phyloP scores from a whole-genome alignment of 2,329 filamentous ascomycete species.

The Sarocladiaceae sp. region DNA sequence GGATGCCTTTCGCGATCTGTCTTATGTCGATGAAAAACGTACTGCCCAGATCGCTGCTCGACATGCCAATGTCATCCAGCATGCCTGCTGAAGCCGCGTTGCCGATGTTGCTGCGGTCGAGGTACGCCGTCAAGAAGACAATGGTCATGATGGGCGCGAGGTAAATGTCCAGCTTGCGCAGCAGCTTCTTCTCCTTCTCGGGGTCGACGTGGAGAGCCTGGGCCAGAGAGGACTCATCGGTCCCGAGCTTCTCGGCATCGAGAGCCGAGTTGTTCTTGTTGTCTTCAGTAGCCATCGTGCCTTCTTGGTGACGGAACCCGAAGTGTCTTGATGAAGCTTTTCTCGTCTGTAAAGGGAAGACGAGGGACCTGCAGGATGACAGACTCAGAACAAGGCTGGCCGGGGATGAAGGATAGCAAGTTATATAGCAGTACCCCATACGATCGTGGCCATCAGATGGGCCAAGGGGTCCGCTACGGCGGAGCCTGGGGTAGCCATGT shows the following conservation, averaged over 20 bases:
- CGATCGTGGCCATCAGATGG: not conserved
- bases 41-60: conserved; percentile 24
- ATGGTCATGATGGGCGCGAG: conserved; percentile 27
- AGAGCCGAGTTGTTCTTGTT: not conserved
- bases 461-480: not conserved
- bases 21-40: conserved; percentile 1
- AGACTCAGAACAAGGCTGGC: too few relatives aligned
- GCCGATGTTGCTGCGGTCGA: conserved; percentile 18
- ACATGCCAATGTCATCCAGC: conserved; percentile 30
- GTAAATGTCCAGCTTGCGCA: conserved; percentile 24
- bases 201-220: conserved; percentile 11
- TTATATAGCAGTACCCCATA: conserved; percentile 2
- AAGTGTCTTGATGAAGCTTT: not conserved
- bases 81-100: conserved; percentile 18
- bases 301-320: not conserved
- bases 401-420: not conserved
- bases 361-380: not conserved
- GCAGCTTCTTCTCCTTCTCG: conserved; percentile 17
- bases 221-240: conserved; percentile 1
- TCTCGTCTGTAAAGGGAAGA: not conserved
- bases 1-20: not conserved
- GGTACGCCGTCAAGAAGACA: conserved; percentile 27
- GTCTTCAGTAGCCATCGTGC: not conserved
- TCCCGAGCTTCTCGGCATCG: conserved; percentile 2
- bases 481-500: conserved; percentile 5